Percentiles rank a stretch among this genome's conserved stretches.
Conservation (phyloP, 2,329 filamentous ascomycete species). For the Talaromyces funiculosus region DNA sequence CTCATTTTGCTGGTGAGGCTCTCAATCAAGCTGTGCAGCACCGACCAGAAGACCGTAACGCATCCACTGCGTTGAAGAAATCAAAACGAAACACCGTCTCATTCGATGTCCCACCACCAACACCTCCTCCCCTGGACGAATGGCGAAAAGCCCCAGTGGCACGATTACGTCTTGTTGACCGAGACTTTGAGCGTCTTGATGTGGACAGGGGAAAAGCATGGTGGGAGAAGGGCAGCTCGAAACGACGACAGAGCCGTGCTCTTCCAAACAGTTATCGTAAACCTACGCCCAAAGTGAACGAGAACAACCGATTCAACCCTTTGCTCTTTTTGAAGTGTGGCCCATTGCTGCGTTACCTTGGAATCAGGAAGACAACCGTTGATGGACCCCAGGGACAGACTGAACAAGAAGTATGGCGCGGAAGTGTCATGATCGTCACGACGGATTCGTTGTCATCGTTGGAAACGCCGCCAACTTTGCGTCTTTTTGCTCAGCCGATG, state of each 20-base stretch:
- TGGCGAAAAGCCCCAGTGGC: slow-evolving; percentile 66
- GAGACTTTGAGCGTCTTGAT: slow-evolving; percentile 52
- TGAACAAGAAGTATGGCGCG: slow-evolving; percentile 81
- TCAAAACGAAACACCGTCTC: slow-evolving; percentile 40
- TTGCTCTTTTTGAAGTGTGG: slow-evolving; percentile 82
- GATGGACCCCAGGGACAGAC: slow-evolving; percentile 29
- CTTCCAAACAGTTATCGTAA: slow-evolving; percentile 32
- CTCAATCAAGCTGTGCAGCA: slow-evolving; percentile 12
- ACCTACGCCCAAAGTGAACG: slow-evolving; percentile 28
- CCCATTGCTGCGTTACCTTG: slow-evolving; percentile 82
- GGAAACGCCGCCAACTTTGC: slow-evolving; percentile 66
- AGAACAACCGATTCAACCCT: slow-evolving; percentile 68
- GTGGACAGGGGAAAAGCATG: slow-evolving; percentile 57
- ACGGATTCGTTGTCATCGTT: slow-evolving; percentile 78
- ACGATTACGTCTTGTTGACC: slow-evolving; percentile 52
- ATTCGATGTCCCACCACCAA: slow-evolving; percentile 44
- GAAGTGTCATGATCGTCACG: slow-evolving; percentile 93
- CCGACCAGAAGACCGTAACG: slow-evolving; percentile 14
- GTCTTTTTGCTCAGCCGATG: slow-evolving; percentile 81
- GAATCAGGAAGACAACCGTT: slow-evolving; percentile 57
- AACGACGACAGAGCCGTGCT: slow-evolving; percentile 44
- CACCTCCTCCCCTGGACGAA: slow-evolving; percentile 48
- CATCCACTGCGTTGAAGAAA: slow-evolving; percentile 18
- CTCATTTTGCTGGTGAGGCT: slow-evolving; percentile 9
- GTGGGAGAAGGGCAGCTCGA: slow-evolving; percentile 63